Percentiles rank a stretch among this genome's conserved stretches.
Conservation (phyloP, 805 yeast genomes). For the Wickerhamiella qilinensis region DNA sequence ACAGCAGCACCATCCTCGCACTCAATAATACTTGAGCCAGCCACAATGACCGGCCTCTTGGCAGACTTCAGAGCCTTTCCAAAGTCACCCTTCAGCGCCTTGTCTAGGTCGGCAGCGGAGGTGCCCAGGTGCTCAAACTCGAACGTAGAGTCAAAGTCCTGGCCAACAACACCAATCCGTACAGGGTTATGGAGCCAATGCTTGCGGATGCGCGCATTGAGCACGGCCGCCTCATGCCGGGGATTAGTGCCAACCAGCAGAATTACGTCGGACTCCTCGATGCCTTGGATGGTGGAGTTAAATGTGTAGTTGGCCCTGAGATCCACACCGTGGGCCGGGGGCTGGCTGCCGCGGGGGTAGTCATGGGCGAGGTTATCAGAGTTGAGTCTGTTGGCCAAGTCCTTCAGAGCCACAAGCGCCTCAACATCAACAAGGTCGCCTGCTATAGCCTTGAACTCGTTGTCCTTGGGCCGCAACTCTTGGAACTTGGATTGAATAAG, state of each 20-base stretch:
- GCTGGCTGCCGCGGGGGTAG: slow-evolving; percentile 37
- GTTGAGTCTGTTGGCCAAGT: slow-evolving; percentile 56
- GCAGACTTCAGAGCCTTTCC: slow-evolving; percentile 56
- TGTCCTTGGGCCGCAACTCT: slow-evolving; percentile 39
- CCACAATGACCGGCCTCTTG: slow-evolving; percentile 57
- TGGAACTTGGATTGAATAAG: slow-evolving; percentile 47
- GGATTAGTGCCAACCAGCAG: slow-evolving; percentile 76
- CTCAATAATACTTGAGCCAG: slow-evolving; percentile 68
- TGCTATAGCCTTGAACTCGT: slow-evolving; percentile 65
- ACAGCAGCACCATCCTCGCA: slow-evolving; percentile 46
- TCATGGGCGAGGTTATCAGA: slow-evolving; percentile 72
- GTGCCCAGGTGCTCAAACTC: slow-evolving; percentile 47
- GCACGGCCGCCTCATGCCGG: slow-evolving; percentile 77
- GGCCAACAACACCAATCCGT: slow-evolving; percentile 52
- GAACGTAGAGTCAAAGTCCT: slow-evolving; percentile 63
- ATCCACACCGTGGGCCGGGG: slow-evolving; percentile 54
- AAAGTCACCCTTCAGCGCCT: slow-evolving; percentile 48
- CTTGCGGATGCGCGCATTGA: slow-evolving; percentile 69
- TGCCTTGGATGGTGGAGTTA: slow-evolving; percentile 63
- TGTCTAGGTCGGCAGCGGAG: slow-evolving; percentile 36
- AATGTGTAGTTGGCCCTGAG: slow-evolving; percentile 64
- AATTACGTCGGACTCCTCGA: slow-evolving; percentile 71
- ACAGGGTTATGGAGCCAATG: slow-evolving; percentile 62
- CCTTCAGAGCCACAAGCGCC: slow-evolving; percentile 67
- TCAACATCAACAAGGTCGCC: slow-evolving; percentile 78